phyloP scores from a whole-genome alignment of 75 land plant genomes.

The Picea glauca region DNA sequence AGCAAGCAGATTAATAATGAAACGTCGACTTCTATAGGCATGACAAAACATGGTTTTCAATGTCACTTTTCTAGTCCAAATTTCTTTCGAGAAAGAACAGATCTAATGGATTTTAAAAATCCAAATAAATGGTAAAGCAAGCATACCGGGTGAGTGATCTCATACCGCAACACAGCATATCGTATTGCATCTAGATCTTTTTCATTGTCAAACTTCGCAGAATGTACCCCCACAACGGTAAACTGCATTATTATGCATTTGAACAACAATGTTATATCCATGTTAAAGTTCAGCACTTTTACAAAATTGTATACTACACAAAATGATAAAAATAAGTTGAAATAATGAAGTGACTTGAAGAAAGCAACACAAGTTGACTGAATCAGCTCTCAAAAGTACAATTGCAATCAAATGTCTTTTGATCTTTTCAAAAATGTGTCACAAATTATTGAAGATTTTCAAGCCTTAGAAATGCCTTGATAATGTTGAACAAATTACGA shows the following conservation, averaged over 20 bases:
- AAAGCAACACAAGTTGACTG: not conserved
- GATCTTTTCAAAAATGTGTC: not conserved
- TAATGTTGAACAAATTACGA: not conserved
- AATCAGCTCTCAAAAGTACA: not conserved
- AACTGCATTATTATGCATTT: constrained; percentile 43
- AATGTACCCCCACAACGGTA: constrained; percentile 89
- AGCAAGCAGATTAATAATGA: not conserved
- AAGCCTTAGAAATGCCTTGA: not conserved
- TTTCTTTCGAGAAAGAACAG: not conserved
- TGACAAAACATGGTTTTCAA: not conserved
- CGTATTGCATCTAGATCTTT: constrained; percentile 87
- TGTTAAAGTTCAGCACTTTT: not conserved
- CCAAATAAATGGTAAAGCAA: not conserved
- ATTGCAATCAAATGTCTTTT: not conserved
- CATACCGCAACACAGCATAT: constrained; percentile 83
- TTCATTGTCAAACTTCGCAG: constrained; percentile 93
- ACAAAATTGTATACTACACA: constrained; percentile 4
- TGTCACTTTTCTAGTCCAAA: not conserved
- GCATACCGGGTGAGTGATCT: constrained; percentile 78
- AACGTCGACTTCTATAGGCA: not conserved
- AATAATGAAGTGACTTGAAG: constrained; percentile 1
- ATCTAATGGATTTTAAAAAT: not conserved
- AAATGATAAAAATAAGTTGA: constrained; percentile 3
- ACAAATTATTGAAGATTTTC: too few species aligned
- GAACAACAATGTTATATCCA: not conserved